Base-by-base conservation (phyloP, 176 grass and related monocot species). In the Bolboschoenus planiculmis region DNA sequence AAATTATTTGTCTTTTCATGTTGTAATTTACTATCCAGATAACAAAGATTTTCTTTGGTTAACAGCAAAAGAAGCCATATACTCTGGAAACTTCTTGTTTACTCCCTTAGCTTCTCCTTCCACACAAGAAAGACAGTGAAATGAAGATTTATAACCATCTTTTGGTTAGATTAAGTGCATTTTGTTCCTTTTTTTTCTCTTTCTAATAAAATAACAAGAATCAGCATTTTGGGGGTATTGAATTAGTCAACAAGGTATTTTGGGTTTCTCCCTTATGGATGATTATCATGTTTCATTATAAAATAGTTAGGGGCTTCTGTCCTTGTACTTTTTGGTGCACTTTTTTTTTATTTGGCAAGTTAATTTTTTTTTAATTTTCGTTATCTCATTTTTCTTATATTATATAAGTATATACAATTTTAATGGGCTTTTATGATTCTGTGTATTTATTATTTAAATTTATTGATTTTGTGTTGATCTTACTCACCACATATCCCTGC, bases 41-140 rank as follows among this genome's bases (percentile, higher is more conserved):
- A 15, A 78, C 51, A 46, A 82, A 39, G 15, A 48, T 46, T 85
- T n/a, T 84, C 30, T 66, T 65, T 46, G 21, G 64, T 83, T 39
- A 67, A 74, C 91, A 95, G 96, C 87, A 46, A 95, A 91, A 86
- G 96, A 95, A 76, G 88, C 89, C 88, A 85, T 95, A 80, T 90
- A 90, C 87, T 93, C 91, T 79, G 92, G 93, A 26, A 99, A 99
- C 82, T 99, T 99, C 86, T 84, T 87, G 40, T 99, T 95, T 83
- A 91, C 96, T 14, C 63, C 86, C 64, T 68, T 95, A 82, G 74
- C 79, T 40, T 89, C 73, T 33, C 79, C 80, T 51, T 42, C 55
- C 57, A 86, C 42, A 71, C 68, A 73, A 68, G 72, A 50, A 94
- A 94, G 81, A 72, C 30, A 18, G 31, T 72, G 8, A 85, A 84